Conservation (phyloP, 2,329 filamentous ascomycete species). For the Shiraia sp. region DNA sequence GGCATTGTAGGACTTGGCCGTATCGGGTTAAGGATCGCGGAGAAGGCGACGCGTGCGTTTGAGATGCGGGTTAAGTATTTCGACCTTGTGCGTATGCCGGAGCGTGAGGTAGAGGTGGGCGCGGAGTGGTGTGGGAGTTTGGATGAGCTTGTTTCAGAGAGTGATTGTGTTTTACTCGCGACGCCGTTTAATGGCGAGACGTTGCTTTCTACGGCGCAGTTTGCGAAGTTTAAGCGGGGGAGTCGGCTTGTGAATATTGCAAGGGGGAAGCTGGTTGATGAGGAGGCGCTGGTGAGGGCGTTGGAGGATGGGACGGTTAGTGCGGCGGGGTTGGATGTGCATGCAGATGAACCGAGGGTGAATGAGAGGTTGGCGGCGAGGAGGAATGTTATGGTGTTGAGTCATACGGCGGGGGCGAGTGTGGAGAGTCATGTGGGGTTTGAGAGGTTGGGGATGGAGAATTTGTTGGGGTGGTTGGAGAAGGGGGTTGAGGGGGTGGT, state of each 20-base stretch:
- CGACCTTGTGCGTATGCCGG: slow-evolving; percentile 58
- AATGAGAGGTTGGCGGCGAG: slow-evolving; percentile 51
- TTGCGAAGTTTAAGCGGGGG: slow-evolving; percentile 59
- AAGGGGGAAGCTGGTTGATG: slow-evolving; percentile 66
- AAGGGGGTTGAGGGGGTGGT: slow-evolving; percentile 55
- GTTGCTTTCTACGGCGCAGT: slow-evolving; percentile 54
- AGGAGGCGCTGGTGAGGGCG: slow-evolving; percentile 64
- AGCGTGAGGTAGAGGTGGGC: slow-evolving; percentile 53
- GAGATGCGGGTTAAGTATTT: slow-evolving; percentile 70
- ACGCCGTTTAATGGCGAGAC: slow-evolving; percentile 58
- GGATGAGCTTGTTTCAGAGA: slow-evolving; percentile 54
- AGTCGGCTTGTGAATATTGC: slow-evolving; percentile 68
- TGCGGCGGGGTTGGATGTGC: slow-evolving; percentile 66
- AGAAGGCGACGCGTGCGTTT: slow-evolving; percentile 62
- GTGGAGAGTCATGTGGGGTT: slow-evolving; percentile 69
- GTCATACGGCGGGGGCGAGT: slow-evolving; percentile 69
- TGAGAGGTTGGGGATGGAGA: slow-evolving; percentile 68
- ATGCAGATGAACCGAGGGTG: slow-evolving; percentile 62
- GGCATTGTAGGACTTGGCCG: slow-evolving; percentile 73
- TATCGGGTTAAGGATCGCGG: slow-evolving; percentile 55
- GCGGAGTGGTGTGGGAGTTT: slow-evolving; percentile 59
- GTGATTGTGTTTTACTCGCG: slow-evolving; percentile 67
- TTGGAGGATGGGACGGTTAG: slow-evolving; percentile 57
- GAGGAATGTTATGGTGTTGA: slow-evolving; percentile 62
- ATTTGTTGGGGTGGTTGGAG: slow-evolving; percentile 63